A percentile compares a stretch with the other conserved stretches of the same genome.
Conservation (phyloP, 1,284 basidiomycete genomes). For the Sporisorium graminicola region DNA sequence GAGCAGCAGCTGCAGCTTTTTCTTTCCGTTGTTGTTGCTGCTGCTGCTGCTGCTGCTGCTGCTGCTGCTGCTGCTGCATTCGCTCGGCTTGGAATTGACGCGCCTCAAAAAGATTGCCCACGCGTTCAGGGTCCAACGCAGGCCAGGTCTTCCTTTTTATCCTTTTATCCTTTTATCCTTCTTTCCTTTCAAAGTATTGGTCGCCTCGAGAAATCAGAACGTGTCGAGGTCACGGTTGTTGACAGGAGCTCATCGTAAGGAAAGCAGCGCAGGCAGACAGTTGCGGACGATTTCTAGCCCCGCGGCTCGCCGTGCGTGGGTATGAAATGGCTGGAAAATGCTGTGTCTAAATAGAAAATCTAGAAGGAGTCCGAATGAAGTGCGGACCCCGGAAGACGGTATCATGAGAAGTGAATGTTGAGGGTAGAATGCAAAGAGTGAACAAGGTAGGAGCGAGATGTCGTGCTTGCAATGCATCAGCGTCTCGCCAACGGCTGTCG, state of each 20-base stretch:
- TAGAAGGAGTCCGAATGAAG: not conserved
- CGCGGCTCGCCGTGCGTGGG: no score
- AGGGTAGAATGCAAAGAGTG: not conserved
- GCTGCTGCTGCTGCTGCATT: no score
- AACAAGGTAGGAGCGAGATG: not conserved
- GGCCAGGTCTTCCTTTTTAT: no score
- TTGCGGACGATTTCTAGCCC: no score
- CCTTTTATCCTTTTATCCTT: no score
- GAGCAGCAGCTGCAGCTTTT: not conserved
- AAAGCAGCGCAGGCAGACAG: not conserved
- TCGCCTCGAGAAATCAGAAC: not conserved
- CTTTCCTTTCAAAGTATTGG: no score
- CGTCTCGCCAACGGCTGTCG: conserved; percentile 42
- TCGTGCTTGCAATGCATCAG: not conserved
- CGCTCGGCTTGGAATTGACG: not conserved
- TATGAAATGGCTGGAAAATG: not conserved
- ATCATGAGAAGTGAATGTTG: no score
- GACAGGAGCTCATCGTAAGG: not conserved
- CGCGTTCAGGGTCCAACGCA: conserved; percentile 4
- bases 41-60: no score
- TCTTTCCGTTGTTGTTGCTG: not conserved
- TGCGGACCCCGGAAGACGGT: not conserved
- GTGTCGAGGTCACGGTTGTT: not conserved
- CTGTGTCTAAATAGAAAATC: not conserved
- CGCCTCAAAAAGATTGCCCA: conserved; percentile 1